Base-by-base conservation (phyloP, 1,139 yeast genomes). In the Geotrichum armillariae region DNA sequence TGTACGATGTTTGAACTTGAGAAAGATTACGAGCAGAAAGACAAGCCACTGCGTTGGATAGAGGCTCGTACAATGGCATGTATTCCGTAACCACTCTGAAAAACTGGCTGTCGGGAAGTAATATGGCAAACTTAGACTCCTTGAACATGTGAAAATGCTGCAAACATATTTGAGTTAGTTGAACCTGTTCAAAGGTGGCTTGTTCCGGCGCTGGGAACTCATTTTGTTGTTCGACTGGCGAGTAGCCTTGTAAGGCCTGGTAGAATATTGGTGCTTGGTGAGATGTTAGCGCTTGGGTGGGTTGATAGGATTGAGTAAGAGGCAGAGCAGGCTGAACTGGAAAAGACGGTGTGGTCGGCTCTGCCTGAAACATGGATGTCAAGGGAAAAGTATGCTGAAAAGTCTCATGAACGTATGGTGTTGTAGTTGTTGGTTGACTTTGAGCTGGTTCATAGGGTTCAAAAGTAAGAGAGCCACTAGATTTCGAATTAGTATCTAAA, bases 21-120 rank as follows among this genome's bases (percentile, higher is more conserved):
- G 41, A 14, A 12, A 47, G 12, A 7, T 40, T 37, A 2, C 47
- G 42, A 8, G 51, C 51, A 3, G 51, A 16, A 12, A 47, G 20
- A 37, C 51, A 33, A 14, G 51, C 51, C 4, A 42, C 43, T 7
- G 51, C 47, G n/a, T 47, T 36, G 2, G 51, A 47, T 3, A 47
- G 44, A 21, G 51, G 51, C n/a, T 42, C 51, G 22, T 42, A 32
- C 2, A 36, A 29, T 8, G 47, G 44, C 16, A 42, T 21, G n/a
- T 41, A 47, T 16, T 47, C 29, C 16, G 33, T 29, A 14, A 37
- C 25, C 5, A 47, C 33, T 6, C 17, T 11, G 6, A 32, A 38
- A 36, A 47, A 42, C 1, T 12, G 6, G 4, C 22, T 14, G 18
- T 47, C 51, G 16, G 51, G 41, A 12, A 47, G 25, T 12, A 42